Base-by-base conservation (phyloP, 2,329 filamentous ascomycete species). In the Diaporthe ampelina region DNA sequence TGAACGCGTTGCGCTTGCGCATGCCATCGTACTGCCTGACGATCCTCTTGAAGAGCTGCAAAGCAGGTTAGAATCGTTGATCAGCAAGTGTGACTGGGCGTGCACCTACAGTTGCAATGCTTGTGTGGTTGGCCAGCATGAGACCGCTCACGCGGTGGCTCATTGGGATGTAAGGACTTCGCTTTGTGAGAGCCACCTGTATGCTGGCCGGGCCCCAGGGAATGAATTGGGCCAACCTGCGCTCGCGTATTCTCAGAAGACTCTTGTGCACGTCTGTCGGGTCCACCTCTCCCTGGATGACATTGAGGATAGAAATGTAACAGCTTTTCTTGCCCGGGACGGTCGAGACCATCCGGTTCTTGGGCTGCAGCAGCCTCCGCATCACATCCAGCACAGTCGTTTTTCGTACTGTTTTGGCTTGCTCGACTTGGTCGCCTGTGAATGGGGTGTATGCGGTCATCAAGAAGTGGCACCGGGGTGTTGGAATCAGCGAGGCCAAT, bases 371-470 rank as follows among this genome's bases (percentile, higher is more conserved):
- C 32, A 99, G 87, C 75, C 97, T 91, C 73, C 97, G 92, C 97
- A 99, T 99, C 76, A 99, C 97, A 82, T 99, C 97, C 54, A 99
- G 86, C 11, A 99, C 97, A 0, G 97, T 99, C 3, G 97, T 99
- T 86, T 98, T 99, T 76, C 97, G 94, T 45, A 99, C 95, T 1
- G 96, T 98, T 88, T 98, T 98, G 73, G 96, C 97, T 83, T 98
- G 94, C 81, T 98, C 96, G 73, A 99, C 94, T 81, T 97, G 97
- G 82, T 98, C 95, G 75, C 95, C 94, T 0, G 97, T 98, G 81
- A 99, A 99, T 8, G 97, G 97, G 0, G 97, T 99, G 86, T 99
- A 99, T 57, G 96, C 95, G 7, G 97, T 99, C 92, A 98, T 97
- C 74, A 99, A 89, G 90, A 99, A 99, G 86, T 99, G 97, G 82